Percentiles rank a stretch among this genome's conserved stretches.
Evolutionary conservation across 192 early-diverging fungal genomes (phyloP).

Genomic region (Kappamyces sp.): DNA sequence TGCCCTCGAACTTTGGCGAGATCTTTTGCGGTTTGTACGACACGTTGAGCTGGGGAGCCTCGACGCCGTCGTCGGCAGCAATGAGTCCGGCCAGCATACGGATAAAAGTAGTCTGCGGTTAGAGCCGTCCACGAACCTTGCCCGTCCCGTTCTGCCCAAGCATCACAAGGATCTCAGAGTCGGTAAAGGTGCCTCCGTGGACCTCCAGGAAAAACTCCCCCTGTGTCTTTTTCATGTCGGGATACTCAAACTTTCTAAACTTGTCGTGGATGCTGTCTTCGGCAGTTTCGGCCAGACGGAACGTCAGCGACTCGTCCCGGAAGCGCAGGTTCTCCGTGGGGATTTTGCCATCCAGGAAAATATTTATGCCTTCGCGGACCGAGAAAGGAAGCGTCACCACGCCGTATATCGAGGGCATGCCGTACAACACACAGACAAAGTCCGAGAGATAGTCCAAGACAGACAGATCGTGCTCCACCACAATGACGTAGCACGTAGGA

Average conservation of each 20-base stretch:
- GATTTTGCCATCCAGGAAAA: slow-evolving; percentile 94
- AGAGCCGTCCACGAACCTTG: slow-evolving; percentile 40
- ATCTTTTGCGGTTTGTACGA: slow-evolving; percentile 99
- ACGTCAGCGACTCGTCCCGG: slow-evolving; percentile 90
- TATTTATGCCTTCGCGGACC: slow-evolving; percentile 96
- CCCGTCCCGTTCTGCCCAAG: slow-evolving; percentile 97
- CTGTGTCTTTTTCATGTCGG: slow-evolving; percentile 78
- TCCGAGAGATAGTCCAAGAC: slow-evolving; percentile 98
- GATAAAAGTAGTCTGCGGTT: slow-evolving; percentile 81
- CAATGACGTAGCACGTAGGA: slow-evolving; percentile 79
- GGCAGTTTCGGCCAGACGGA: slow-evolving; percentile 86
- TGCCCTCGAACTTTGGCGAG: slow-evolving; percentile 85
- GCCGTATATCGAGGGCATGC: slow-evolving; percentile 91
- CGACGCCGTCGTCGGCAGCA: slow-evolving; percentile 68
- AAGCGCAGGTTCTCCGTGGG: slow-evolving; percentile 99
- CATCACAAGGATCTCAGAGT: slow-evolving; percentile 97
- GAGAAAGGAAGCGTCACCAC: slow-evolving; percentile 96
- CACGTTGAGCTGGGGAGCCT: slow-evolving; percentile 80
- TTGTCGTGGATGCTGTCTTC: slow-evolving; percentile 67
- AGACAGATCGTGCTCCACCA: slow-evolving; percentile 98
- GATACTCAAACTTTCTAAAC: slow-evolving; percentile 76
- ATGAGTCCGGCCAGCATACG: slow-evolving; percentile 81
- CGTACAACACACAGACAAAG: slow-evolving; percentile 98
- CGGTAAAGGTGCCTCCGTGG: slow-evolving; percentile 78
- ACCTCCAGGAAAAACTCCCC: slow-evolving; percentile 79